Conservation (phyloP, 2,329 filamentous ascomycete species). For the Fusarium clavum region DNA sequence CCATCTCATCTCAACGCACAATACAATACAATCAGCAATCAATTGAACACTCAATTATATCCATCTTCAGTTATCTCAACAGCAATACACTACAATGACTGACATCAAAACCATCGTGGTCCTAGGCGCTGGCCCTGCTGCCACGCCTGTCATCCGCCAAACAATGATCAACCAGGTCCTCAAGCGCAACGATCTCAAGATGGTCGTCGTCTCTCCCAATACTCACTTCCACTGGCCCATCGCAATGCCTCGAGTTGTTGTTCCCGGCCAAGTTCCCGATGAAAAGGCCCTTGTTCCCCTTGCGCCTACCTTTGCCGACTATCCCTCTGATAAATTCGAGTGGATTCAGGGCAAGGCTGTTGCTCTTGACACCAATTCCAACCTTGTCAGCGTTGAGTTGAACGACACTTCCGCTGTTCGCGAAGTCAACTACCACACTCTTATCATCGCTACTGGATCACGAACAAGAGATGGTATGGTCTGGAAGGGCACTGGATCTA, state of each 20-base stretch:
- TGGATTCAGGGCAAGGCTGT: constrained; percentile 63
- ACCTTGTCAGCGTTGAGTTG: constrained; percentile 56
- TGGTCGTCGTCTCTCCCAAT: constrained; percentile 61
- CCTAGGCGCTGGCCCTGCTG: constrained; percentile 61
- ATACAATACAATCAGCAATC: neutral
- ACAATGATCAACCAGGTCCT: constrained; percentile 59
- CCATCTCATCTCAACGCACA: constrained; percentile 7
- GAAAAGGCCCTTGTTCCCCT: constrained; percentile 51
- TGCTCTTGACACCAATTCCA: constrained; percentile 55
- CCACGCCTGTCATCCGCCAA: constrained; percentile 62
- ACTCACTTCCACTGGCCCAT: constrained; percentile 63
- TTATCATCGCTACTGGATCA: constrained; percentile 67
- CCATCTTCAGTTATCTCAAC: neutral
- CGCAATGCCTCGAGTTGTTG: constrained; percentile 60
- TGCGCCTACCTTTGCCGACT: constrained; percentile 60
- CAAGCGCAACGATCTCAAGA: constrained; percentile 55
- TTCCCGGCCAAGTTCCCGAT: constrained; percentile 60
- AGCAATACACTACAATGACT: constrained; percentile 23
- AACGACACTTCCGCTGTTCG: constrained; percentile 49
- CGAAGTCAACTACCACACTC: constrained; percentile 61
- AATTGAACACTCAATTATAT: neutral
- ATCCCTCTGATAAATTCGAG: constrained; percentile 61
- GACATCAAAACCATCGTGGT: constrained; percentile 58
- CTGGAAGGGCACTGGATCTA: constrained; percentile 61
- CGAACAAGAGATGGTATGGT: constrained; percentile 58